Base-by-base conservation (phyloP, 1,139 yeast genomes). In the Taiozyma onychis region DNA sequence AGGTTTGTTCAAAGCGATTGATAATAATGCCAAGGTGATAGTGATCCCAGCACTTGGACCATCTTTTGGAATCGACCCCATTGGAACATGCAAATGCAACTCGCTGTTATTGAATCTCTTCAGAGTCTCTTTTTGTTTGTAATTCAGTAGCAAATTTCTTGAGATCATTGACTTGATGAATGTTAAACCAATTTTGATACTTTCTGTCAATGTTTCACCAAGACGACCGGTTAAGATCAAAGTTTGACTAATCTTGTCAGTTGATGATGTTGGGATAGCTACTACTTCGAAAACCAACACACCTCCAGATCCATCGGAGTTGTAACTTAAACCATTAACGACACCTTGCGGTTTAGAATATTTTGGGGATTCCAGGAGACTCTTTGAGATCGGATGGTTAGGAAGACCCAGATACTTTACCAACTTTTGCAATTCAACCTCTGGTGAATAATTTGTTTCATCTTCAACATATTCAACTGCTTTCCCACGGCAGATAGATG, bases 41-140 rank as follows among this genome's bases (percentile, higher is more conserved):
- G 97, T 88, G 43, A 88, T 81, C 41, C 97, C 97, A 0, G 97
- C 97, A 41, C 91, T 83, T 2, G 97, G 97, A 0, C 97, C 97
- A 65, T 90, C 97, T 68, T 90, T 90, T 37, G 86, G 83, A 43
- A 89, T 76, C 0, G 95, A 87, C 0, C 97, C 97, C 73, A 85
- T 85, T 1, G 97, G 97, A 43, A 89, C 96, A 66, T 89, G 97
- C 57, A 89, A 69, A 67, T 89, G 95, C 52, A 88, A 76, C 54
- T 85, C 90, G 50, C 79, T 67, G 51, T 74, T 75, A 55, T 77
- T 77, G 56, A 80, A 76, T 56, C 68, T 69, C 47, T 72, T 75
- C 43, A 74, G 61, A 35, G 77, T 61, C 34, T 66, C 61, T 2
- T 55, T 51, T n/a, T 22, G 28, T 14, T 21, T 45, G 27, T 54